Percentiles rank a stretch among this genome's conserved stretches.
Conservation (phyloP, 331 rosid species). For the Spiraea crenata region DNA sequence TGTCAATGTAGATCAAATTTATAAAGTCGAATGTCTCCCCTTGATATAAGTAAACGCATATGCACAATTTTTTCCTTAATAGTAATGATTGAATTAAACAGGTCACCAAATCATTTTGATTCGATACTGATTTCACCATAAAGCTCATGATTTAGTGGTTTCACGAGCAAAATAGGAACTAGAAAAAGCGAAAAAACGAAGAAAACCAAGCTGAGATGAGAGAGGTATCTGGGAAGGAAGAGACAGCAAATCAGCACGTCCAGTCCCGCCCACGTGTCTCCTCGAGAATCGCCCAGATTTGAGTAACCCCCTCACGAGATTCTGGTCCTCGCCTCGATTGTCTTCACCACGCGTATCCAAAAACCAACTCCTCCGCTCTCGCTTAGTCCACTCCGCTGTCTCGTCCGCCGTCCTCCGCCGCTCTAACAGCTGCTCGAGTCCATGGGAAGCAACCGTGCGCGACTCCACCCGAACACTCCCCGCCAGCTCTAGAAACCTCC, state of each 20-base stretch:
- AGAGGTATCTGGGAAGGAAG: not conserved
- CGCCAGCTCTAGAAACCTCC: conserved; percentile 26
- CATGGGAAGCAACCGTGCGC: conserved; percentile 27
- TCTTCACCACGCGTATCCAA: not conserved
- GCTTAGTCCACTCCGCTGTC: not conserved
- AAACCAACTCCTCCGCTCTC: not conserved
- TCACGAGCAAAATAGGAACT: not conserved
- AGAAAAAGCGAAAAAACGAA: not conserved
- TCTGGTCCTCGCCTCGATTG: conserved; percentile 32
- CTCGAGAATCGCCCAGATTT: conserved; percentile 27
- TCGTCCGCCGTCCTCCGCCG: not conserved
- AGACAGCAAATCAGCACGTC: conserved; percentile 23
- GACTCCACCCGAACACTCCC: conserved; percentile 30
- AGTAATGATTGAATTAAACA: no score
- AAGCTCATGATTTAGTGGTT: not conserved
- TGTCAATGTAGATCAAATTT: no score
- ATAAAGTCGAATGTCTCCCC: no score
- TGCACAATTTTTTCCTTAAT: no score
- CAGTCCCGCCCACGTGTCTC: conserved; percentile 38
- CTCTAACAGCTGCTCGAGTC: conserved; percentile 10
- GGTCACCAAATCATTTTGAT: no score
- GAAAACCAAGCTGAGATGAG: not conserved
- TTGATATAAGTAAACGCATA: no score
- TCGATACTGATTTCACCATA: not conserved
- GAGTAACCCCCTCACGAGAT: conserved; percentile 30